Evolutionary conservation across 2,329 filamentous ascomycete species (phyloP), one percentile per base, ranked within the genome.

Genomic region (Claviceps arundinis): DNA sequence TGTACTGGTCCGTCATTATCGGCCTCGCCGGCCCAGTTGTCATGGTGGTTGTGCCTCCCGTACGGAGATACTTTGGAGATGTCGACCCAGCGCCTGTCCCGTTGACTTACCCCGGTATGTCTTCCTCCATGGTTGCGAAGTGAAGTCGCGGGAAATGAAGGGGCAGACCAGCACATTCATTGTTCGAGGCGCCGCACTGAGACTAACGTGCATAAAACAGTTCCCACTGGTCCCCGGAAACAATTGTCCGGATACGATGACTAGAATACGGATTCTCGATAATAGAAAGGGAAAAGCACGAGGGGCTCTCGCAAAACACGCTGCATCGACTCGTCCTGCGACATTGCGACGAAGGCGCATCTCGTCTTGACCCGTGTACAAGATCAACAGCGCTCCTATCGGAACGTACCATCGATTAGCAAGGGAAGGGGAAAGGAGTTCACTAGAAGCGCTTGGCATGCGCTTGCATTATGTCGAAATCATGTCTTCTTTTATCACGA

Each of bases 61-160:
- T 94, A 60, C 76, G 90, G 67, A 71, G 74, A 56, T 75, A 73
- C 57, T 69, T 95, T 53, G 90, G 90, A 60, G 89, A 95, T 66
- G 72, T 82, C 60, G 78, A 82, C 61, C 78, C 85, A 57, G 73
- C 80, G 57, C 79, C 75, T 53, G 82, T 97, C 58, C 93, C 93
- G 37, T 72, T 90, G 68, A 94, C 89, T 66, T 98, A 97, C 75
- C 93, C 93, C 55, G 80, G 91, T 97, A 80, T 68, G 88, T 34
- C 17, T 48, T 3, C 2, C n/a, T 8, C 22, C n/a, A 40, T 14
- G 17, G 22, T 41, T 9, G 3, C 24, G 24, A 38, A 9, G 3
- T 14, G 5, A 26, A 24, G 4, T 13, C 17, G 17, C 7, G 13
- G 41, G 24, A 42, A 42, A 54, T 34, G 48, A 52, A 46, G 24